Conservation (phyloP, 2,329 filamentous ascomycete species). For the Botrytis byssoidea region DNA sequence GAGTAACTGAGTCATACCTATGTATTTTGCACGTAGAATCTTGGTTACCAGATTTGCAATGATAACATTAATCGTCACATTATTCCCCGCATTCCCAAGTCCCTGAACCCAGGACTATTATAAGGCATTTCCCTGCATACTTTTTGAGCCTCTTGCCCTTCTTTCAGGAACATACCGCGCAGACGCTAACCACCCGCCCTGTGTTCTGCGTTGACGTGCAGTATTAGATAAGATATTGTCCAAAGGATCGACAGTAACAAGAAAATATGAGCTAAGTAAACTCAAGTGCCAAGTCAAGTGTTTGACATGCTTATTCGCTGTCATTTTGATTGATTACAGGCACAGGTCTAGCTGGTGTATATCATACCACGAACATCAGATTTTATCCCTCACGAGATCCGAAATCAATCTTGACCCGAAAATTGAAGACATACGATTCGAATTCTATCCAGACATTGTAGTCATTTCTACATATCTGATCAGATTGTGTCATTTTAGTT, state of each 20-base stretch:
- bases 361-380: neutral
- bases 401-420: neutral
- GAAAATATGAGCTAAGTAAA: neutral
- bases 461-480: too few species aligned
- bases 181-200: conserved; percentile 22
- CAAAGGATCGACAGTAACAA: too few species aligned
- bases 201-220: conserved; percentile 26
- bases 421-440: too few species aligned
- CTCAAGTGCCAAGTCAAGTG: neutral
- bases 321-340: neutral
- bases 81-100: conserved; percentile 47
- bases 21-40: too few species aligned
- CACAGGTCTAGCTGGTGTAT: neutral
- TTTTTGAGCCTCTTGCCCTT: neutral
- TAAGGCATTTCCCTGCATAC: neutral
- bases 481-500: too few species aligned
- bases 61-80: conserved; percentile 47
- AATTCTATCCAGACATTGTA: too few species aligned
- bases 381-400: neutral
- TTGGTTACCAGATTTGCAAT: conserved; percentile 43
- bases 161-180: conserved; percentile 16
- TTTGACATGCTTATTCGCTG: neutral
- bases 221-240: too few species aligned
- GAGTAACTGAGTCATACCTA: neutral
- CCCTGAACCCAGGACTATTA: conserved; percentile 39